These are phyloP conservation scores for Metschnikowia reukaufii DNA, from an alignment of 805 yeast genomes.

Conservation along the genomic window DNA sequence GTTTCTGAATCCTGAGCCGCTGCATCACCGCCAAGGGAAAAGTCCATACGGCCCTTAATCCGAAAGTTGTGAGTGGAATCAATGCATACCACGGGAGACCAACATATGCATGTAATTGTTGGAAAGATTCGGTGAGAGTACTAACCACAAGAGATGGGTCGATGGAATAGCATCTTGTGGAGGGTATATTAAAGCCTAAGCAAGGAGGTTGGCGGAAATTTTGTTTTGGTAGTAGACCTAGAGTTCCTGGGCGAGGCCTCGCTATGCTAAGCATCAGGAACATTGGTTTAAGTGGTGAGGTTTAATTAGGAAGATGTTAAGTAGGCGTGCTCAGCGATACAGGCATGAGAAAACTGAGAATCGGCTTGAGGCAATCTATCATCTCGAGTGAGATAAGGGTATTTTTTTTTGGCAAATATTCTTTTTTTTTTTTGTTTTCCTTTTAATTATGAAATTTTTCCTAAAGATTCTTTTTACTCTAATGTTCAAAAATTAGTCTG, in stretches of 20 bases:
- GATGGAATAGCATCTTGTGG: slow-evolving; percentile 24
- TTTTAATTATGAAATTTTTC: too few relatives aligned
- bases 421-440: too few relatives aligned
- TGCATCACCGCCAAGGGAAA: slow-evolving; percentile 77
- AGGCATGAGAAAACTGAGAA: slow-evolving; percentile 1
- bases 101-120: slow-evolving; percentile 49
- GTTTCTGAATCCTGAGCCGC: slow-evolving; percentile 66
- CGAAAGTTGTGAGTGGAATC: slow-evolving; percentile 71
- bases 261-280: slow-evolving; percentile 1
- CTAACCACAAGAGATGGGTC: slow-evolving; percentile 35
- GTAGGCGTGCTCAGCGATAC: slow-evolving; percentile 1
- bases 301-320: not conserved
- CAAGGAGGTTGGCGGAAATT: not conserved
- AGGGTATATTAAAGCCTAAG: too few relatives aligned
- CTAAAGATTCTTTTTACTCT: too few relatives aligned
- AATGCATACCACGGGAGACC: slow-evolving; percentile 83
- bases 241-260: not conserved
- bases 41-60: slow-evolving; percentile 65
- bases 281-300: not conserved
- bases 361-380: not conserved
- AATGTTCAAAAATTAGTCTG: too few relatives aligned
- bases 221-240: slow-evolving; percentile 3
- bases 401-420: too few relatives aligned
- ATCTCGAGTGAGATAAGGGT: not conserved
- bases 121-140: slow-evolving; percentile 40